Evolutionary conservation across 1,284 basidiomycete genomes (phyloP).

Genomic region (Leccinum holopus): DNA sequence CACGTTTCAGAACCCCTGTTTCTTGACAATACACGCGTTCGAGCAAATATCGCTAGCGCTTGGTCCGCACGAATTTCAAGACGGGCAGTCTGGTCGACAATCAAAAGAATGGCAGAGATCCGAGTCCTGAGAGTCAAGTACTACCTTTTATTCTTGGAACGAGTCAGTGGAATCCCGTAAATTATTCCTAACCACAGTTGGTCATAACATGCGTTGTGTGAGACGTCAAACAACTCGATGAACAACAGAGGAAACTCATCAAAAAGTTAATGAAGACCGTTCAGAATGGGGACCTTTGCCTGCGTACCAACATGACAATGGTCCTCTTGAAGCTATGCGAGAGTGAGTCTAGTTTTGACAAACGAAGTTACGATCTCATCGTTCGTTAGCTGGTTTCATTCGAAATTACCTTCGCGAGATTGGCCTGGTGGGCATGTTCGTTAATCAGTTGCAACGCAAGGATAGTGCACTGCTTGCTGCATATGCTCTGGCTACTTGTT

Average conservation of each 20-base stretch:
- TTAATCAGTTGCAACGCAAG: constrained; percentile 16
- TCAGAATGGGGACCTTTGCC: constrained; percentile 4
- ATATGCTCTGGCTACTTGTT: constrained; percentile 12
- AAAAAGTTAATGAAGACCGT: constrained; percentile 8
- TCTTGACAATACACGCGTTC: background rate
- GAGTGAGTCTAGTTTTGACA: background rate
- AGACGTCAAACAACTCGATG: constrained; percentile 9
- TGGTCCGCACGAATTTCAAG: background rate
- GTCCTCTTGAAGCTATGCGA: constrained; percentile 19
- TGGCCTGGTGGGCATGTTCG: constrained; percentile 2
- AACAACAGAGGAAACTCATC: constrained; percentile 10
- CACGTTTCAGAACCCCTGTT: background rate
- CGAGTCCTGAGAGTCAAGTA: constrained; percentile 7
- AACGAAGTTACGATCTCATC: constrained; percentile 1
- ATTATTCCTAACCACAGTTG: background rate
- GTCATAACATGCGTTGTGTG: background rate
- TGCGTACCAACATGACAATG: constrained; percentile 23
- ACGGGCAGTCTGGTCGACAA: background rate
- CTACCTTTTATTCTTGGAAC: background rate
- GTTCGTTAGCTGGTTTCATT: constrained; percentile 6
- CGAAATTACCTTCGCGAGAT: constrained; percentile 5
- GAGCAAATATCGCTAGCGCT: background rate
- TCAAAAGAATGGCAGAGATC: background rate
- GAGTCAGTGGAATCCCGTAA: background rate
- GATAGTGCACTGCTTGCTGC: constrained; percentile 14